Evolutionary conservation across 371 early-diverging fungal genomes (phyloP), one percentile per base, ranked within the genome.

Genomic region (Mortierella sp.): DNA sequence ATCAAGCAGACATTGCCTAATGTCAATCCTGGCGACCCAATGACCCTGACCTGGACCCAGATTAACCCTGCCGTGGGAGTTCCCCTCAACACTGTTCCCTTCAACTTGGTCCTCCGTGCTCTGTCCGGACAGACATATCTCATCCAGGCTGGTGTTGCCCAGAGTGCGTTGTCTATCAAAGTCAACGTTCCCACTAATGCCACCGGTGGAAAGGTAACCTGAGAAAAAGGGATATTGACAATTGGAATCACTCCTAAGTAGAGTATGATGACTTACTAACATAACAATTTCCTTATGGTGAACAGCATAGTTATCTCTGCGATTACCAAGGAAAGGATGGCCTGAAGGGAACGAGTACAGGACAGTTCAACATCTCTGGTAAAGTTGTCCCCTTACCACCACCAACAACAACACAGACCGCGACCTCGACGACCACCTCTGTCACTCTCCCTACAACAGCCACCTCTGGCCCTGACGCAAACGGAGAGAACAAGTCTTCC

Each of bases 331-430:
- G 72, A 48, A n/a, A 66, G 4, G 65, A 39, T 16, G 70, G 24
- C 11, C 0, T 31, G 14, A 73, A 63, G 26, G 29, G 41, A 16
- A 34, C n/a, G 6, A 63, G 53, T 14, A 52, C 81, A 16, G 71
- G 68, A 24, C 77, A 77, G 66, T 71, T 81, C 65, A 81, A 63
- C n/a, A 53, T 81, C 39, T 68, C 73, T 24, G 81, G 81, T 7
- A 2, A 19, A 0, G 0, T 45, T 4, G 58, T 70, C 48, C n/a
- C n/a, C n/a, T n/a, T n/a, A 37, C 66, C 4, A 40, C 64, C 58
- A 53, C 68, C 9, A n/a, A 41, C 66, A 13, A 4, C 34, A 53
- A 29, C 52, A 7, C 47, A n/a, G 1, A 26, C 26, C 16, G 7
- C 68, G 1, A 48, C 71, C 13, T 41, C 77, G 7, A 48, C 66